These are phyloP conservation scores for Apiospora arundinis DNA, from an alignment of 2,329 filamentous ascomycete species.

Conservation along the genomic window DNA sequence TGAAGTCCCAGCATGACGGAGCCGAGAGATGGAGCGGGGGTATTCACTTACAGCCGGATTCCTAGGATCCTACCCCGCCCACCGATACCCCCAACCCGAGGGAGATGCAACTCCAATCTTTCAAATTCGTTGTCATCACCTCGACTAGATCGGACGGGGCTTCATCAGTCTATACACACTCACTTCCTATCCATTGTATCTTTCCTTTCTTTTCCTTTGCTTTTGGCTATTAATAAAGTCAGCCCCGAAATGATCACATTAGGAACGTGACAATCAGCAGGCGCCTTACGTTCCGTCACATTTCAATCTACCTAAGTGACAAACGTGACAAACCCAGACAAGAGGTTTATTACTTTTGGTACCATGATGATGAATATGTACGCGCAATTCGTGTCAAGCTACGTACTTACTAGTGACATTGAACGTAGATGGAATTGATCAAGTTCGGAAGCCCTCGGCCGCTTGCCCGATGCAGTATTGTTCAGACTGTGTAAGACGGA, in stretches of 20 bases:
- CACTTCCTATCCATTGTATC: neutral
- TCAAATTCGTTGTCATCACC: neutral
- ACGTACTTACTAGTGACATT: too few species aligned
- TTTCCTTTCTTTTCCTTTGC: neutral
- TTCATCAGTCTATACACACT: neutral
- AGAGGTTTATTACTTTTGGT: neutral
- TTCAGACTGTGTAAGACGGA: neutral
- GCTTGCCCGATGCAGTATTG: neutral
- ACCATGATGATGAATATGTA: neutral
- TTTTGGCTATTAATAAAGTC: neutral
- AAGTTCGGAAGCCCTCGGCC: neutral
- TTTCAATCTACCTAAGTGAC: neutral
- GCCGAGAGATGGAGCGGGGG: slow-evolving; percentile 3
- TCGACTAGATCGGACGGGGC: neutral
- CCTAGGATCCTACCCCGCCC: neutral
- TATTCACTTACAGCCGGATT: neutral
- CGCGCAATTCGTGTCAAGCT: neutral
- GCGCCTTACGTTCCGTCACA: neutral
- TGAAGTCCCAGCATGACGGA: neutral
- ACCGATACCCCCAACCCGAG: neutral
- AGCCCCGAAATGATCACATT: too few species aligned
- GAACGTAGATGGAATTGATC: neutral
- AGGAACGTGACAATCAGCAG: too few species aligned
- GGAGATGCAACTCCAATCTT: neutral
- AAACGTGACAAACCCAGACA: neutral